Base-by-base conservation (phyloP, 1,139 yeast genomes). In the Protomyces inundatus region DNA sequence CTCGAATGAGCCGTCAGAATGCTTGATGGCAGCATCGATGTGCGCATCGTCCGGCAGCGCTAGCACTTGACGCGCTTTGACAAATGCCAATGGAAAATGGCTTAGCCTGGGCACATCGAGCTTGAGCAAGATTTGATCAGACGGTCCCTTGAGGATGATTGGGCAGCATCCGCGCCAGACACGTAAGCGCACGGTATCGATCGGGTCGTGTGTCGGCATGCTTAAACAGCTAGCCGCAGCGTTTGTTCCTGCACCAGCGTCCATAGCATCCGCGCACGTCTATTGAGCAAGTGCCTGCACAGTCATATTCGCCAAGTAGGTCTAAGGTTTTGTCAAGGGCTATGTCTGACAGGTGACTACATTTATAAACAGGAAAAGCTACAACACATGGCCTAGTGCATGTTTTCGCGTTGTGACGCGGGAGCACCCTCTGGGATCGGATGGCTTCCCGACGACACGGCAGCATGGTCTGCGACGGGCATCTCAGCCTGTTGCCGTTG, bases 51-150 rank as follows among this genome's bases (percentile, higher is more conserved):
- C 54, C 6, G 40, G 23, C 39, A 57, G 50, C 3, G 23, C 4
- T 9, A 57, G 50, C 39, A 16, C 12, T 32, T 52, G 52, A 9
- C 53, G 55, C 30, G 42, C 9, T 42, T 52, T 52, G 35, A 51
- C 34, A 33, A 34, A 52, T 2, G 56, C 55, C 3, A 40, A 42
- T 3, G 56, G 56, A 4, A 58, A 16, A 35, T 52, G 40, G 36
- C 55, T 58, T 42, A 58, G 35, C 9, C 62, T 32, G 6, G 62
- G 62, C n/a, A 52, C 35, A 33, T 58, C 53, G 42, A 58, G 36
- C 14, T 52, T 30, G 16, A 51, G 23, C 14, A 33, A n/a, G 6
- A n/a, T 30, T n/a, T 45, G 9, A 14, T 16, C n/a, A 10, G 30
- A 14, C 12, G 30, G 23, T 3, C 9, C n/a, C 14, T n/a, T 36